Evolutionary conservation across 1,139 yeast genomes (phyloP), one percentile per base, ranked within the genome.

Genomic region (Hemisphaericaspora lyxosophila): DNA sequence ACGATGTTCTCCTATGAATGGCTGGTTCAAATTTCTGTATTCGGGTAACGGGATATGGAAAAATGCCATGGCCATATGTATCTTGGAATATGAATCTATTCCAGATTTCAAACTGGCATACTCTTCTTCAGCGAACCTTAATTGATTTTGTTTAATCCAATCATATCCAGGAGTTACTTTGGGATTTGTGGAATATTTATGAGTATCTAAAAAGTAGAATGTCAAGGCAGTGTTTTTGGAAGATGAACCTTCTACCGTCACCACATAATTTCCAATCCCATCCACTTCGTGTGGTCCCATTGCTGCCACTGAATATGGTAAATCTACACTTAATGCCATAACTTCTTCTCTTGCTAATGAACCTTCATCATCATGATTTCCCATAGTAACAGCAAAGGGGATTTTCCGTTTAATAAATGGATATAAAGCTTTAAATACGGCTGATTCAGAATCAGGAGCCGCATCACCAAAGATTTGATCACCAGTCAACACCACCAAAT

Each of bases 21-120:
- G 70, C 40, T 70, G 73, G 1, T 38, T 30, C 13, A 64, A 43
- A 38, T 82, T 73, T 39, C 78, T 65, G 56, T 78, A 89, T 58
- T 90, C 97, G 0, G 96, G 94, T 14, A 89, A 51, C 0, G 98
- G 98, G 28, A 92, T 89, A 56, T 92, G 97, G 71, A 89, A 84
- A 53, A 90, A 90, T 0, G 95, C 96, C 89, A 92, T 81, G 13
- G 89, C 74, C 47, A 86, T 52, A 39, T 75, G 85, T 8, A 39
- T 38, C 16, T 53, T 41, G n/a, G 74, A 45, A 51, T 68, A 68
- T 16, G 64, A 53, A 2, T 58, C 53, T 27, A 65, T 61, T 14
- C 55, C 47, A 12, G 59, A 53, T 46, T 59, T 53, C 35, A 70
- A 42, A 19, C 54, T 43, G 16, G 59, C 60, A 41, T 70, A 60